Evolutionary conservation across 1,139 yeast genomes (phyloP).

Genomic region (Suhomyces wounanorum): DNA sequence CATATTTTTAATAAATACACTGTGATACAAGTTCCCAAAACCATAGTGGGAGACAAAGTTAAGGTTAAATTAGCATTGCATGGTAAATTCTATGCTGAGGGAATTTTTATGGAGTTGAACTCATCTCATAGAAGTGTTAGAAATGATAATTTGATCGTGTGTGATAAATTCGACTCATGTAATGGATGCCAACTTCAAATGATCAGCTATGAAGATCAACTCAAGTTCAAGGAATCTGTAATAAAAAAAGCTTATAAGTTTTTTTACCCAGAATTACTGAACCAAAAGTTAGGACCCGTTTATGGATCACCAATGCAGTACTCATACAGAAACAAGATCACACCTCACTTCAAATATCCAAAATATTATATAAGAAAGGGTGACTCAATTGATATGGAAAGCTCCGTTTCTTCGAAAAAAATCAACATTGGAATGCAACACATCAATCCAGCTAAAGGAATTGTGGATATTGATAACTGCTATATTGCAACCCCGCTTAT

Average conservation of each 20-base stretch:
- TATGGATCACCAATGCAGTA: slow-evolving; percentile 36
- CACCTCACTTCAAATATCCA: slow-evolving; percentile 35
- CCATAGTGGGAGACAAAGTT: slow-evolving; percentile 42
- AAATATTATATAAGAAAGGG: slow-evolving; percentile 10
- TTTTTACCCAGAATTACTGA: slow-evolving; percentile 34
- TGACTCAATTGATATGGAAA: slow-evolving; percentile 2
- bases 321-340: slow-evolving; percentile 39
- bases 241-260: slow-evolving; percentile 38
- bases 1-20: slow-evolving; percentile 22
- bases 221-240: slow-evolving; percentile 30
- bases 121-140: slow-evolving; percentile 22
- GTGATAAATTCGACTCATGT: slow-evolving; percentile 80
- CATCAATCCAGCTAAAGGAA: slow-evolving; percentile 23
- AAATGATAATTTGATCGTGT: slow-evolving; percentile 38
- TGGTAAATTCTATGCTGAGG: slow-evolving; percentile 35
- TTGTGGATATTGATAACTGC: slow-evolving; percentile 35
- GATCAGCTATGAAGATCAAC: slow-evolving; percentile 43
- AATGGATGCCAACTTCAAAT: slow-evolving; percentile 50
- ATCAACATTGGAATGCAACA: slow-evolving; percentile 37
- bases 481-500: slow-evolving; percentile 33
- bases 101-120: slow-evolving; percentile 24
- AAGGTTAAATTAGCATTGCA: slow-evolving; percentile 33
- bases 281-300: slow-evolving; percentile 18
- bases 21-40: slow-evolving; percentile 40
- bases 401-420: neutral